Evolutionary conservation across 805 yeast genomes (phyloP).

Genomic region (Tetrapisispora namnaoensis): DNA sequence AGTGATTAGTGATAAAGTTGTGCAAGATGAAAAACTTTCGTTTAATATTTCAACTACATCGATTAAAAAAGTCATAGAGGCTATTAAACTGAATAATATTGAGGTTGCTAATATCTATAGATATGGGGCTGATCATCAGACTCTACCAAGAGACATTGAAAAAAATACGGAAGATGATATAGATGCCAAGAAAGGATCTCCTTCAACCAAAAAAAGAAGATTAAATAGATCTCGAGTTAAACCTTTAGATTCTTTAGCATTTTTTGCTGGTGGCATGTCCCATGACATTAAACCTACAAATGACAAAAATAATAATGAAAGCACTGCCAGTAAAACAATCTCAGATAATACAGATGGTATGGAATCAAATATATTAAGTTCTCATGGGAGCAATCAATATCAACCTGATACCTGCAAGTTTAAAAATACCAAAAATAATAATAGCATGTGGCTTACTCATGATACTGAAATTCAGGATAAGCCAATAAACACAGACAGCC

Average conservation of each 20-base stretch:
- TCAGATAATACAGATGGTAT: background rate
- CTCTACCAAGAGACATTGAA: background rate
- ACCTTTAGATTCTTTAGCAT: conserved; percentile 30
- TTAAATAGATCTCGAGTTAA: conserved; percentile 21
- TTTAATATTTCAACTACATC: background rate
- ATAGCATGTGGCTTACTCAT: too few relatives aligned
- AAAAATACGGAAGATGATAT: background rate
- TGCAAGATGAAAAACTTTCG: background rate
- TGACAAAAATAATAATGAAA: background rate
- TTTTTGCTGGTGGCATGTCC: conserved; percentile 32
- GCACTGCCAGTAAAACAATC: background rate
- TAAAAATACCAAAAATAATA: too few relatives aligned
- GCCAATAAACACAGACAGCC: too few relatives aligned
- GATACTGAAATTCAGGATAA: background rate
- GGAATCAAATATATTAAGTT: too few relatives aligned
- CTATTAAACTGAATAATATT: background rate
- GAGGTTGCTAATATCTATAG: background rate
- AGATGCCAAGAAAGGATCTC: background rate
- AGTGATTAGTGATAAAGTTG: background rate
- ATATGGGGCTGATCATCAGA: background rate
- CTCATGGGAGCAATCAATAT: background rate
- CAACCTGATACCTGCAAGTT: background rate
- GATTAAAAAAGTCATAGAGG: background rate
- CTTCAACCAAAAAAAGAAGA: conserved; percentile 12
- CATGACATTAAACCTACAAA: background rate